These are phyloP conservation scores for Aspergillus aculeatus DNA, from an alignment of 2,329 filamentous ascomycete species.

Conservation along the genomic window DNA sequence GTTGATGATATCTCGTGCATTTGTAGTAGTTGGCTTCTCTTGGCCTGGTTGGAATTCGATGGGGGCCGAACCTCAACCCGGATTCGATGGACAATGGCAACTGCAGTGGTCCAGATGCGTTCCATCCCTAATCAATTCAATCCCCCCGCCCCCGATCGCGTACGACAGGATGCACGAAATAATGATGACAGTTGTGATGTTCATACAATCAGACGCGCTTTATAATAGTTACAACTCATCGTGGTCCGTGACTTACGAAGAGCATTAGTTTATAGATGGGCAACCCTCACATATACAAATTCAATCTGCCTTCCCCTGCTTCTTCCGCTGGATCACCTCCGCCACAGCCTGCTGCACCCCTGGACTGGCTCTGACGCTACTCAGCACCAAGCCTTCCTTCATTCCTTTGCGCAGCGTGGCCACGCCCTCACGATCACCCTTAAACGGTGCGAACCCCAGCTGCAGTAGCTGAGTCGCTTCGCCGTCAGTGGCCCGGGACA, in stretches of 20 bases:
- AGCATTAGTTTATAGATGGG: neutral
- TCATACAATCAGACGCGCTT: neutral
- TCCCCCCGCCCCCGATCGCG: too few species aligned
- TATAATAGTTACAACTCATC: too few species aligned
- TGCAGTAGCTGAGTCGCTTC: constrained; percentile 70
- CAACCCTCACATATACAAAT: neutral
- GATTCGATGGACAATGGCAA: too few species aligned
- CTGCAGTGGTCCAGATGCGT: too few species aligned
- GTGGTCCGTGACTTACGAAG: neutral
- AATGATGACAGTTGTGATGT: neutral
- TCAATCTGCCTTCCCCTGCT: constrained; percentile 35
- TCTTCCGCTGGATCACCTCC: constrained; percentile 62
- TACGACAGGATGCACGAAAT: neutral
- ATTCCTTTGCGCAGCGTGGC: constrained; percentile 68
- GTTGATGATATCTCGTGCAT: neutral
- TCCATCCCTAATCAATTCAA: too few species aligned
- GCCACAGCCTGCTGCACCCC: constrained; percentile 80
- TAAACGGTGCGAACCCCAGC: constrained; percentile 78
- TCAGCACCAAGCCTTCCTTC: constrained; percentile 84
- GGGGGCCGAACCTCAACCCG: neutral
- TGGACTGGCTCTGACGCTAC: constrained; percentile 74
- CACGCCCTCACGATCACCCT: constrained; percentile 65
- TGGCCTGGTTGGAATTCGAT: neutral
- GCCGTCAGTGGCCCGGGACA: constrained; percentile 61
- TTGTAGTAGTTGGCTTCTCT: neutral